Evolutionary conservation across 2,329 filamentous ascomycete genomes (phyloP), one percentile per base, ranked within the genome.

Genomic region (Xylariales sp.): DNA sequence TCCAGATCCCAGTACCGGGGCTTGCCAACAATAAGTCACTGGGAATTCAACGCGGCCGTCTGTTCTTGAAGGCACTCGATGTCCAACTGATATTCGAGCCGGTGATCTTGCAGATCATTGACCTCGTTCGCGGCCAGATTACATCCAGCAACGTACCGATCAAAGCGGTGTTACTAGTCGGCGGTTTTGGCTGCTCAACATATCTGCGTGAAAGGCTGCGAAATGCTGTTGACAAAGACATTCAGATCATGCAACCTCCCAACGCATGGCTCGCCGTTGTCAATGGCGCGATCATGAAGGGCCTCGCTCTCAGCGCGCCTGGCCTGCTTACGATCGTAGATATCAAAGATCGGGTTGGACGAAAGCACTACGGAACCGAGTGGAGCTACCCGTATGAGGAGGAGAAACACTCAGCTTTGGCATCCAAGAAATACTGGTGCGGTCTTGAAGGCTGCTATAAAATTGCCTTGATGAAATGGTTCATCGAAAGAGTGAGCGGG

Each of bases 241-340:
- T 68, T 10, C 57, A 67, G 21, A 63, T 78, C 24, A 55, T 76
- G 40, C 70, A 73, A 38, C 72, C 73, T 1, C 58, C 66, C 12
- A 68, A 69, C 44, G 65, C 70, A 3, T 76, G 73, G 72, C 63
- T 64, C 1, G 68, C 73, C 1, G 69, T 76, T 6, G 71, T 72
- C 3, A 68, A 68, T 24, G 74, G 74, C 6, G 73, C 73, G 9
- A 69, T 70, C 6, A 69, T 74, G 61, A 72, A 70, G 50, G 71
- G 70, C 1, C 54, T 74, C 2, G 63, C 64, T 1, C 57, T 61
- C 16, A 55, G 52, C 20, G 56, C 56, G 1, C 60, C 64, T 0
- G 59, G 62, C 7, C 49, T 52, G 10, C 57, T 60, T 18, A 61
- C 59, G 8, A 52, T 57, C 38, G 62, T 71, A 33, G 58, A 56